A percentile compares a stretch with the other conserved stretches of the same genome.
These are phyloP conservation scores for Colletotrichum echinochloae DNA, from an alignment of 2,329 filamentous ascomycete genomes.

Conservation along the genomic window DNA sequence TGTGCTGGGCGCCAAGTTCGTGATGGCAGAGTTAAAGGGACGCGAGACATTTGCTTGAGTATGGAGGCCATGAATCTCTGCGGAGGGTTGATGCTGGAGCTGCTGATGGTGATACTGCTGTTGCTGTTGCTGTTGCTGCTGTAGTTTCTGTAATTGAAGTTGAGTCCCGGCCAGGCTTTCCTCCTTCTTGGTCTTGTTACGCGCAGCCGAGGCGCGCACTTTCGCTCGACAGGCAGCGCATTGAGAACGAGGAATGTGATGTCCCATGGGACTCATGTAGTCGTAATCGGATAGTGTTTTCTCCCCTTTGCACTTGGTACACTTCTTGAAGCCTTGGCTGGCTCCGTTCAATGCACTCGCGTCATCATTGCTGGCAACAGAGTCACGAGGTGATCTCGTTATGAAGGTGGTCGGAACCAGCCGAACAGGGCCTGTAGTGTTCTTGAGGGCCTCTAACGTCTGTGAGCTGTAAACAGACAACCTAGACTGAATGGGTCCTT, in stretches of 20 bases:
- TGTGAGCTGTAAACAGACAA: neutral
- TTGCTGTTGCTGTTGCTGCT: neutral
- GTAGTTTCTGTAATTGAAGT: neutral
- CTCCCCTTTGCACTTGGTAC: conserved; percentile 9
- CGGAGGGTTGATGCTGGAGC: neutral
- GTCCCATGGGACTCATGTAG: conserved; percentile 9
- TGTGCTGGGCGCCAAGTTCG: neutral
- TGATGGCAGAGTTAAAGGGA: too few species aligned
- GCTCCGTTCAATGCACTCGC: neutral
- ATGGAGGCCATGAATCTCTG: neutral
- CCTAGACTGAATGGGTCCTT: too few species aligned
- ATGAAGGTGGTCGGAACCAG: neutral
- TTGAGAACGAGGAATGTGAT: neutral
- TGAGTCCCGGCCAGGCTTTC: neutral
- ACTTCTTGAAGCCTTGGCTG: neutral
- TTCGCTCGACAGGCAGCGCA: conserved; percentile 19
- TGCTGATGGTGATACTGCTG: neutral
- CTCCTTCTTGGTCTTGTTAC: neutral
- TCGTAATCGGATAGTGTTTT: neutral
- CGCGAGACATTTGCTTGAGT: neutral
- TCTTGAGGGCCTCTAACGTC: neutral
- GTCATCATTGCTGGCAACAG: too few species aligned
- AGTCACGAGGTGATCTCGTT: neutral
- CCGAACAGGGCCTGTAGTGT: neutral
- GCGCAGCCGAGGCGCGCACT: conserved; percentile 8